phyloP scores from a whole-genome alignment of 2,329 filamentous ascomycete genomes.

The Ambrosiella beaveri region DNA sequence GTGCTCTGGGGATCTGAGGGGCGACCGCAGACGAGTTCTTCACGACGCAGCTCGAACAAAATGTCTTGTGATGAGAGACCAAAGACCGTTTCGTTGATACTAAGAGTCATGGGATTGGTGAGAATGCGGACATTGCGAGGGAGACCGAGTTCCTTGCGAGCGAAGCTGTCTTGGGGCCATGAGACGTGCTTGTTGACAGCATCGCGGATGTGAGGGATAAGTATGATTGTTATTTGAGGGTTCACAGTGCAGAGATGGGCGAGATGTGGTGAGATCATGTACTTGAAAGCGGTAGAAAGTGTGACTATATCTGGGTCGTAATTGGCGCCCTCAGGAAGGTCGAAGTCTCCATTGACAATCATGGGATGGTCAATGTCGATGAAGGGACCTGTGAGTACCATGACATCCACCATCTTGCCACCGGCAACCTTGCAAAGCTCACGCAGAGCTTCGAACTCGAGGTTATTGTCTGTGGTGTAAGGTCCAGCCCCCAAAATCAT shows the following conservation, averaged over 20 bases:
- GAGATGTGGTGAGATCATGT: conserved; percentile 58
- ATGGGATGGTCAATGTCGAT: conserved; percentile 82
- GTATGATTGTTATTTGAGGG: conserved; percentile 62
- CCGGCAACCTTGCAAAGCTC: conserved; percentile 64
- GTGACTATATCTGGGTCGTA: conserved; percentile 63
- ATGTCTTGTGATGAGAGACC: conserved; percentile 73
- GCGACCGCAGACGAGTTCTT: conserved; percentile 34
- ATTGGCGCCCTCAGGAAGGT: conserved; percentile 49
- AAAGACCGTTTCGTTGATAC: conserved; percentile 70
- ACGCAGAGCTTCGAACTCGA: conserved; percentile 76
- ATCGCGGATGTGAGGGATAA: conserved; percentile 71
- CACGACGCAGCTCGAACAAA: conserved; percentile 61
- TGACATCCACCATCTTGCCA: conserved; percentile 55
- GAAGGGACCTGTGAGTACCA: conserved; percentile 75
- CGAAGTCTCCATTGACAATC: conserved; percentile 63
- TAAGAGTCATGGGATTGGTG: conserved; percentile 79
- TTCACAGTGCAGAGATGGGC: conserved; percentile 52
- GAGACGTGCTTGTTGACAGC: conserved; percentile 67
- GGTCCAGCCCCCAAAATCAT: conserved; percentile 69
- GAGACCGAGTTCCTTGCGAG: conserved; percentile 55
- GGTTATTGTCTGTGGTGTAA: conserved; percentile 81
- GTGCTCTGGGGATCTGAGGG: conserved; percentile 32
- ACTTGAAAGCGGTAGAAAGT: conserved; percentile 66
- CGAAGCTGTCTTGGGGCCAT: conserved; percentile 54
- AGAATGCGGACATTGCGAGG: conserved; percentile 61